Base-by-base conservation (phyloP, 2,329 filamentous ascomycete species). In the Ceratocystis colombiana region DNA sequence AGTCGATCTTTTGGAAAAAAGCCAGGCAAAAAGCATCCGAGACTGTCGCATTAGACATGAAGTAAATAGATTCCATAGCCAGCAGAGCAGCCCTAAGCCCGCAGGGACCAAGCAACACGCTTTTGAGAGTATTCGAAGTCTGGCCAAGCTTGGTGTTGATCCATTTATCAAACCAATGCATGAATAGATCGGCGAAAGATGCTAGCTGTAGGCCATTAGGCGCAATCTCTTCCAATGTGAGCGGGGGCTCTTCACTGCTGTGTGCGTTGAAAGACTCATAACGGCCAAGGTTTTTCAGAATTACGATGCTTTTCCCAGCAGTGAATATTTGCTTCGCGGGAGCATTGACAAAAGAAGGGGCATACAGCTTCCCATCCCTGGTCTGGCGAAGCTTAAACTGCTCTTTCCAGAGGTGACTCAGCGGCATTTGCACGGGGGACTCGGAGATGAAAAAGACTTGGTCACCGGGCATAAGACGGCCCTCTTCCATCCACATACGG, bases 291-390 rank as follows among this genome's bases (percentile, higher is more conserved):
- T 87, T 83, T 68, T 86, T 87, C n/a, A 96, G 77, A 57, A 96
- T 88, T 0, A 94, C 84, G 66, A 94, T 86, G 71, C 88, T 95
- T 75, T 96, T 96, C 0, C 93, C 93, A 1, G 90, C 87, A 0
- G 87, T 90, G 71, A 96, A 93, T 46, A 96, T 90, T 69, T 86
- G 88, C 28, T 79, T 77, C 0, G 84, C 84, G 1, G 86, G 83
- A 1, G 86, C 81, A 48, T 86, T 83, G 3, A 96, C 79, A 70
- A 96, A 96, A 2, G 77, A 80, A 0, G 93, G 92, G 0, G 87
- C 86, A 70, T 88, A 84, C 0, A 91, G 74, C 1, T 76, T 76
- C 17, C 86, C 84, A 53, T 84, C 78, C 2, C 80, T 74, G 0
- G 85, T 84, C 12, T 77, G 79, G 30, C 86, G 83, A 15, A 96